Evolutionary conservation across 441 rosid genomes (phyloP).

Genomic region (Aleurites moluccanus): DNA sequence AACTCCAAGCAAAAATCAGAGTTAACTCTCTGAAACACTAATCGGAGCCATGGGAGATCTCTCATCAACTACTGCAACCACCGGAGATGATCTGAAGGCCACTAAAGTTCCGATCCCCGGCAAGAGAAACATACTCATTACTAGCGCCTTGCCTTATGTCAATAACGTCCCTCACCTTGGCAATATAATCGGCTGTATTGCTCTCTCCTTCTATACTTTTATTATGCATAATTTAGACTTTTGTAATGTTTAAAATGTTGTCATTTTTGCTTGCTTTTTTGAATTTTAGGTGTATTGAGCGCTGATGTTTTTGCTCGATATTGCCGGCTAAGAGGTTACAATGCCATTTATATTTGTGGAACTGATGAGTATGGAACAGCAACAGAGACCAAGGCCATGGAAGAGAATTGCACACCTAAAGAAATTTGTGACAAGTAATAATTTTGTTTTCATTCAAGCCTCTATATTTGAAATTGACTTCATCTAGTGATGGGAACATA

Average conservation of each 20-base stretch:
- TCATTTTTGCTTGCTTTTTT: background rate
- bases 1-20: too few species aligned
- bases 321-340: constrained; percentile 85
- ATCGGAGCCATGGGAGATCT: constrained; percentile 19
- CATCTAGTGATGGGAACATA: too few species aligned
- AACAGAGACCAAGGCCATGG: constrained; percentile 94
- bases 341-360: constrained; percentile 77
- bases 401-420: constrained; percentile 82
- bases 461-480: too few species aligned
- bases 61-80: constrained; percentile 13
- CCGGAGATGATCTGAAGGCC: constrained; percentile 6
- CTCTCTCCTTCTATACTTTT: background rate
- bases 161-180: constrained; percentile 98
- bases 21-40: background rate
- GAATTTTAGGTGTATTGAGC: constrained; percentile 67
- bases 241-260: too few species aligned
- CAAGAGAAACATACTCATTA: constrained; percentile 79
- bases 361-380: constrained; percentile 99
- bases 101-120: constrained; percentile 80
- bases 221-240: too few species aligned
- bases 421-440: constrained; percentile 90
- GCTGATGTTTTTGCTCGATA: constrained; percentile 93
- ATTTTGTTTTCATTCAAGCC: background rate
- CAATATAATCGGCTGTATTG: constrained; percentile 82
- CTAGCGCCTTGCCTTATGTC: constrained; percentile 92